Evolutionary conservation across 139 green algal genomes (phyloP).

Genomic region (Chlamydomonas eustigma): DNA sequence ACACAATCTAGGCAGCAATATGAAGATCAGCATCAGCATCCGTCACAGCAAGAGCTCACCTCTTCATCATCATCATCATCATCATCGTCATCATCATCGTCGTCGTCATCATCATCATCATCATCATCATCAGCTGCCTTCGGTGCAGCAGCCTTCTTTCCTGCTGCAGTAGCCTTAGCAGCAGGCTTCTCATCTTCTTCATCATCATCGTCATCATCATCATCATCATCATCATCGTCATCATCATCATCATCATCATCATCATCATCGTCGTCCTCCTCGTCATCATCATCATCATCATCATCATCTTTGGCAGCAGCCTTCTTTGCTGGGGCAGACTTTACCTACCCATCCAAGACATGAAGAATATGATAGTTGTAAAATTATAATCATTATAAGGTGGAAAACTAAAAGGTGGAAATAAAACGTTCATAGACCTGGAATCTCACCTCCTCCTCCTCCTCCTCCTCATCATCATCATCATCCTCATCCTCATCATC

Average conservation of each 20-base stretch:
- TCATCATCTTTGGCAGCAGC: slow-evolving; percentile 20
- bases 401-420: too few species aligned
- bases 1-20: too few species aligned
- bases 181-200: slow-evolving; percentile 20
- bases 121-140: slow-evolving; percentile 25
- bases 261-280: neutral
- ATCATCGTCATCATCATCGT: neutral
- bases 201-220: slow-evolving; percentile 27
- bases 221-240: neutral
- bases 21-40: too few species aligned
- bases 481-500: slow-evolving; percentile 13
- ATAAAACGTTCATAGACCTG: too few species aligned
- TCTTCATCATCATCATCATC: neutral
- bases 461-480: slow-evolving; percentile 25
- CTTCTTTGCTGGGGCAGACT: slow-evolving; percentile 12
- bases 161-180: slow-evolving; percentile 14
- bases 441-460: slow-evolving; percentile 21
- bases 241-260: slow-evolving; percentile 6
- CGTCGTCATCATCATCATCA: slow-evolving; percentile 7
- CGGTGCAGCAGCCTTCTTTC: slow-evolving; percentile 26
- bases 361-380: neutral
- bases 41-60: too few species aligned
- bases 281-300: neutral
- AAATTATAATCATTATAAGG: slow-evolving; percentile 1
- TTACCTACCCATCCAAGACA: neutral